Base-by-base conservation (phyloP, 2,329 filamentous ascomycete genomes). In the Scleromitrula shiraiana region DNA sequence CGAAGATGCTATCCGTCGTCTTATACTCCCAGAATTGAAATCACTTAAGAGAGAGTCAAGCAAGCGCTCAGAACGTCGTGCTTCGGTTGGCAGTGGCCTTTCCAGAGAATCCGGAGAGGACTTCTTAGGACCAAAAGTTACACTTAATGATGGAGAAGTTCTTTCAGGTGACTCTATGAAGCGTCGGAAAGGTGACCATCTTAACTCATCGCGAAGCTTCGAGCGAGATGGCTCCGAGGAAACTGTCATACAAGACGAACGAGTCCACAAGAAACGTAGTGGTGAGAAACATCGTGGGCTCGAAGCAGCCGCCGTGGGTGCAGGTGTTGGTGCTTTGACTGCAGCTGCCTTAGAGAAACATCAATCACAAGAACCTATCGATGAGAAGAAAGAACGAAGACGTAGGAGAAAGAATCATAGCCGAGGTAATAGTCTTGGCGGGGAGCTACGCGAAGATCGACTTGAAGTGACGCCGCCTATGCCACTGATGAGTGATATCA, bases 41-140 rank as follows among this genome's bases (percentile, higher is more conserved):
- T 88, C 89, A 8, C 72, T 98, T 46, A 96, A 95, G 66, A 82
- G 90, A 59, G 89, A 95, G 62, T 86, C 91, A 64, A 90, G 87
- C 65, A 83, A 84, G 55, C 80, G 83, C 53, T 77, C 84, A 55
- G 43, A 37, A 15, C 45, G 45, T 10, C 30, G 45, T 19, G 42
- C 23, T 9, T 42, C 45, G 15, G 20, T 32, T 14, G 45, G 45
- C 12, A 83, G 70, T 50, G 73, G 73, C 19, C 65, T 70, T 19
- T 75, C 74, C 4, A 73, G 76, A 52, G 80, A 83, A 47, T 74
- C 70, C 59, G 35, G 67, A 61, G 35, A 38, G 19, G 35, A 38
- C n/a, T 8, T 38, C 14, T 24, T 20, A 20, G 81, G 76, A 56
- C 80, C 80, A 10, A 79, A 78, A 56, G 74, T 83, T 23, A 72